Evolutionary conservation across 306 rosid genomes (phyloP).

Genomic region (Trifolium repens): DNA sequence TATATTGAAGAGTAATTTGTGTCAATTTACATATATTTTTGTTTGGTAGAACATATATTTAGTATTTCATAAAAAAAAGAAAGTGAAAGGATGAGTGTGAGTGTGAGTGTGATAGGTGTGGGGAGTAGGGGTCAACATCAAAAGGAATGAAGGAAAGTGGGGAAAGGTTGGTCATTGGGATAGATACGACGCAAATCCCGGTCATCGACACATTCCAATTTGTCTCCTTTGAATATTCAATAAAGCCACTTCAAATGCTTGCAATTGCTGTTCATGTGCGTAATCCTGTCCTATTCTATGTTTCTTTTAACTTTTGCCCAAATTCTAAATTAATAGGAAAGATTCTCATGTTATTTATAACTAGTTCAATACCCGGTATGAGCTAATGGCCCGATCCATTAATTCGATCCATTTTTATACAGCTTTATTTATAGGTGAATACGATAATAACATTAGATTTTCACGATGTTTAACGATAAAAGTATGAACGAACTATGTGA

Average conservation of each 20-base stretch:
- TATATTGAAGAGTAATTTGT: neutral
- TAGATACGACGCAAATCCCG: constrained; percentile 32
- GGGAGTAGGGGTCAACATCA: constrained; percentile 22
- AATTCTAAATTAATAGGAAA: neutral
- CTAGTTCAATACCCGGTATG: too few relatives aligned
- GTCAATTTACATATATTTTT: too few relatives aligned
- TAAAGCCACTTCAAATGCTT: constrained; percentile 1
- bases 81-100: neutral
- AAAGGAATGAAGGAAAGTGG: constrained; percentile 18
- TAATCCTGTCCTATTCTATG: constrained; percentile 14
- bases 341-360: neutral
- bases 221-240: constrained; percentile 40
- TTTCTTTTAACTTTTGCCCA: constrained; percentile 4
- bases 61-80: neutral
- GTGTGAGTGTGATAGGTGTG: neutral
- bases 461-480: too few relatives aligned
- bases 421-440: too few relatives aligned
- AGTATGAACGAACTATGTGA: too few relatives aligned
- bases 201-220: constrained; percentile 37
- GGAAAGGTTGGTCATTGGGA: constrained; percentile 7
- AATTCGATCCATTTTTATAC: too few relatives aligned
- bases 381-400: too few relatives aligned
- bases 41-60: too few relatives aligned
- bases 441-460: too few relatives aligned
- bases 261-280: neutral